A percentile compares a stretch with the other conserved stretches of the same genome.
phyloP scores from a whole-genome alignment of 495 filamentous ascomycete species.

The Penicillium dipodomyicola region DNA sequence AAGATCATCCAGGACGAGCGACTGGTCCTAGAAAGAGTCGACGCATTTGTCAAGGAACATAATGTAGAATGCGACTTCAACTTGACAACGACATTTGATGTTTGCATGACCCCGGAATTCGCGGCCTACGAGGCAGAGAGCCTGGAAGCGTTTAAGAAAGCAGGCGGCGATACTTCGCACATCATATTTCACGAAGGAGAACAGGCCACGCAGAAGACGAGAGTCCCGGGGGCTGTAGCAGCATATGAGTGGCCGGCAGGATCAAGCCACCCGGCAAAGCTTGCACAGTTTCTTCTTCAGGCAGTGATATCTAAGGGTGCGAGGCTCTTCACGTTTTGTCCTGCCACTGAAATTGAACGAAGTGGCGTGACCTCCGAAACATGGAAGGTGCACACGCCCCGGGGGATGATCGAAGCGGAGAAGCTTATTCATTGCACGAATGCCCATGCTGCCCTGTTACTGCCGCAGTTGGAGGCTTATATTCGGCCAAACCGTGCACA shows the following conservation, averaged over 20 bases:
- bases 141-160: constrained; percentile 25
- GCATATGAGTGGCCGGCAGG: constrained; percentile 37
- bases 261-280: constrained; percentile 33
- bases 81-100: constrained; percentile 30
- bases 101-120: constrained; percentile 34
- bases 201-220: constrained; percentile 25
- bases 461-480: constrained; percentile 26
- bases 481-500: constrained; percentile 31
- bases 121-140: constrained; percentile 28
- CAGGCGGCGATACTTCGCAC: constrained; percentile 30
- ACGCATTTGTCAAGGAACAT: constrained; percentile 29
- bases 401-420: constrained; percentile 21
- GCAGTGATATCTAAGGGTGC: constrained; percentile 23
- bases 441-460: constrained; percentile 29
- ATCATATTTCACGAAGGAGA: constrained; percentile 25
- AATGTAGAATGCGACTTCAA: constrained; percentile 33
- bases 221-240: constrained; percentile 25
- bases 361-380: background rate
- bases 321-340: constrained; percentile 29
- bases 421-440: constrained; percentile 35
- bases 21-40: constrained; percentile 27
- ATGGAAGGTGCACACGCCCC: constrained; percentile 29
- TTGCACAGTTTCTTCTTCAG: constrained; percentile 31
- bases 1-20: constrained; percentile 32
- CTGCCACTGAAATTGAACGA: constrained; percentile 19